A percentile compares a stretch with the other conserved stretches of the same genome.
These are phyloP conservation scores for Simplicillium sp. DNA, from an alignment of 2,329 filamentous ascomycete genomes.

Conservation along the genomic window DNA sequence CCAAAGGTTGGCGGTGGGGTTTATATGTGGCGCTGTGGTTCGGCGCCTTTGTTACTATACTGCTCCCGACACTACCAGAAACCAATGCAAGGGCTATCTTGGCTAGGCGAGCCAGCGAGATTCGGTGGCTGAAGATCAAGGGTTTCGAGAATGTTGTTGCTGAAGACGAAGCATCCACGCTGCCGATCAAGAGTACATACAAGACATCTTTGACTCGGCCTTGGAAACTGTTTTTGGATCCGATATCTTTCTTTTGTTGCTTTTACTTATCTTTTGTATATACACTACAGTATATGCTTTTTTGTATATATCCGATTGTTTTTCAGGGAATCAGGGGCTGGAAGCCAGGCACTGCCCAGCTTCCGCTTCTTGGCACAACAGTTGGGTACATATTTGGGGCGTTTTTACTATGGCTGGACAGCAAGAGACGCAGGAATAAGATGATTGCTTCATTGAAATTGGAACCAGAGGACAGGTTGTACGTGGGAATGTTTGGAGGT, in stretches of 20 bases:
- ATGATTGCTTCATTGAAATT: constrained; percentile 18
- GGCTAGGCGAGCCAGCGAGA: too few relatives aligned
- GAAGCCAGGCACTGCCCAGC: constrained; percentile 33
- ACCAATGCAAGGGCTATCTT: too few relatives aligned
- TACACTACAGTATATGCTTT: constrained; percentile 37
- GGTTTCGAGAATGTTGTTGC: too few relatives aligned
- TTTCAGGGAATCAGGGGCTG: constrained; percentile 34
- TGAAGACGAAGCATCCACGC: too few relatives aligned
- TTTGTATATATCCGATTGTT: constrained; percentile 38
- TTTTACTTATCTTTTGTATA: constrained; percentile 36
- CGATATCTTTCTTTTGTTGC: constrained; percentile 32
- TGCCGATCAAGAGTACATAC: constrained; percentile 20
- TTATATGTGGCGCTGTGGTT: too few relatives aligned
- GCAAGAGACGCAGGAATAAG: constrained; percentile 20
- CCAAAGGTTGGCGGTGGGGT: too few relatives aligned
- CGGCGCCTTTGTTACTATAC: too few relatives aligned
- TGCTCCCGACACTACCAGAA: too few relatives aligned
- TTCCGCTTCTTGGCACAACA: constrained; percentile 32
- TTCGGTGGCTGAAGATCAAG: too few relatives aligned
- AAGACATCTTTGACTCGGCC: constrained; percentile 34
- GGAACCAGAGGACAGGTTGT: constrained; percentile 35
- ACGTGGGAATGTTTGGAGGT: constrained; percentile 4
- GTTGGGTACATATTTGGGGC: constrained; percentile 25
- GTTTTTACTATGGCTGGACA: constrained; percentile 12
- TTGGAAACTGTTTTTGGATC: constrained; percentile 35